These are phyloP conservation scores for Hypoxylon sp. DNA, from an alignment of 2,329 filamentous ascomycete species.

Conservation along the genomic window DNA sequence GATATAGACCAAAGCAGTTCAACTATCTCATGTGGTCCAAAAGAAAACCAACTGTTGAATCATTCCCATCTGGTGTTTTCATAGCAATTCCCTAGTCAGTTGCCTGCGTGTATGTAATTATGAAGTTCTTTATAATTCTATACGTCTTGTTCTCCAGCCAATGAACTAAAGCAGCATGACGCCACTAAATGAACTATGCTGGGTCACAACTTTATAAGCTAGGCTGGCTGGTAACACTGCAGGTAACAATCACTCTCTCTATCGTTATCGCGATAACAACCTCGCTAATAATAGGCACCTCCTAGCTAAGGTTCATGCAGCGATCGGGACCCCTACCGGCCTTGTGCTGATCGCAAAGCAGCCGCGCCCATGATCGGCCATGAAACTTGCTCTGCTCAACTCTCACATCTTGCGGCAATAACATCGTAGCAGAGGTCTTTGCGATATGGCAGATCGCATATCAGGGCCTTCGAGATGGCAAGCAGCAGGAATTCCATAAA, in stretches of 20 bases:
- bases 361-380: conserved; percentile 8
- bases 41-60: not conserved
- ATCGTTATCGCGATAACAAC: conserved; percentile 28
- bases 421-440: conserved; percentile 17
- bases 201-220: conserved; percentile 7
- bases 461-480: conserved; percentile 47
- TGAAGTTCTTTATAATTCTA: conserved; percentile 28
- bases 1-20: not conserved
- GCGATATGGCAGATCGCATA: conserved; percentile 49
- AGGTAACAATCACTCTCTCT: conserved; percentile 23
- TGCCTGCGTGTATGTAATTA: not conserved
- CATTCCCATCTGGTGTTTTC: not conserved
- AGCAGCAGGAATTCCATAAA: conserved; percentile 50
- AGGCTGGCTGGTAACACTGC: conserved; percentile 10
- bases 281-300: conserved; percentile 12
- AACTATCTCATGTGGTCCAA: not conserved
- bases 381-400: conserved; percentile 22
- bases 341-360: conserved; percentile 32
- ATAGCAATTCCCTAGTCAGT: not conserved
- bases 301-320: not conserved
- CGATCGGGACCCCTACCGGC: conserved; percentile 25
- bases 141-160: conserved; percentile 4
- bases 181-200: conserved; percentile 2
- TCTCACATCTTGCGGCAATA: conserved; percentile 4
- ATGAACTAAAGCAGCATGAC: conserved; percentile 4